Evolutionary conservation across 2,329 filamentous ascomycete genomes (phyloP), one percentile per base, ranked within the genome.

Genomic region (Amylocarpus encephaloides): DNA sequence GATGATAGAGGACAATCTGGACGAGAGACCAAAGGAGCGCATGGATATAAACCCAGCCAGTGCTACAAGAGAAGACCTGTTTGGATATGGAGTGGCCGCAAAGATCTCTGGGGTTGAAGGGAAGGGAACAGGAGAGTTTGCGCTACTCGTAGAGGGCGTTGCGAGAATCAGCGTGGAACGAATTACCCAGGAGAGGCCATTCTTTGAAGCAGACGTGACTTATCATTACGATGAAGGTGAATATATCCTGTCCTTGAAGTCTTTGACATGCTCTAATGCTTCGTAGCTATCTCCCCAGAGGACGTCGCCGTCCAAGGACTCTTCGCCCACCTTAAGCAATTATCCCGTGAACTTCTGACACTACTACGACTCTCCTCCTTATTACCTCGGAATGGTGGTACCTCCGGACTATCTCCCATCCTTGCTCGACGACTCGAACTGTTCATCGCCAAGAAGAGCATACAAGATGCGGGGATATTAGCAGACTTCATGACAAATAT

Each of bases 401-500:
- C 79, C 18, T 77, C 81, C 0, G 77, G 78, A 3, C 72, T 97
- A 13, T 91, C 90, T 3, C 91, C 92, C 1, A 73, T 92, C n/a
- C 77, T 97, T 46, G 89, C 89, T 0, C 82, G 90, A 45, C 82
- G 91, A 46, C 79, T 98, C 39, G 91, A 97, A 63, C 71, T 91
- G 47, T 93, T 89, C 68, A 95, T 98, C 56, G 78, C 83, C 30
- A 83, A 85, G 66, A 94, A 93, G 65, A 83, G 89, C 52, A 67
- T 93, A 45, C 75, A 80, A 38, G 90, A 97, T 59, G 91, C 91
- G 1, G 92, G 92, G 2, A 73, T 82, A 7, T 76, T 98, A 9
- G 92, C 93, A 6, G 93, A 98, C 67, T 97, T 97, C 66, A 96
- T 98, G 89, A 85, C 89, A 35, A 95, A 95, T 65, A 79, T 97